Evolutionary conservation across 345 rosid genomes (phyloP).

Genomic region (Eucalyptus regnans): DNA sequence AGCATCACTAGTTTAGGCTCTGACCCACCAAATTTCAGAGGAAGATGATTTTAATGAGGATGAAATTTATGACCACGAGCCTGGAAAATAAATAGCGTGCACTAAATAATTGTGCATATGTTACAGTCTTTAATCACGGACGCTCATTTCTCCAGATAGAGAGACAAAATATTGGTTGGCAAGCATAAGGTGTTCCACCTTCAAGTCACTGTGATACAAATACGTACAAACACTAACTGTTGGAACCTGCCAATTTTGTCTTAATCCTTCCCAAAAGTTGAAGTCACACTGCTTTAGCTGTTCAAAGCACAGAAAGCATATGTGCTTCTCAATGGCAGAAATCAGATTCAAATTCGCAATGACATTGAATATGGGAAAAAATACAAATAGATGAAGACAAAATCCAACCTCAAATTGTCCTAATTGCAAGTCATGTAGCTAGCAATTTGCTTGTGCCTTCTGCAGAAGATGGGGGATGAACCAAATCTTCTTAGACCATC

Average conservation of each 20-base stretch:
- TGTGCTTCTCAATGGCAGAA: background rate
- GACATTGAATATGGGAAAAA: background rate
- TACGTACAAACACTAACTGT: background rate
- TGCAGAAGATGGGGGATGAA: background rate
- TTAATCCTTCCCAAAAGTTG: background rate
- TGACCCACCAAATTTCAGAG: background rate
- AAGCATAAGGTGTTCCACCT: background rate
- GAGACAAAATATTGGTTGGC: background rate
- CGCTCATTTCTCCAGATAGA: background rate
- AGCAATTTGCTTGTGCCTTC: background rate
- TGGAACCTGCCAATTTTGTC: background rate
- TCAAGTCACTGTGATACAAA: background rate
- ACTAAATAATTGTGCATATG: background rate
- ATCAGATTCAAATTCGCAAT: background rate
- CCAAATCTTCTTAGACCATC: background rate
- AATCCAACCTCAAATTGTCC: background rate
- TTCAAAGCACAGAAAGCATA: background rate
- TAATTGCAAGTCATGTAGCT: background rate
- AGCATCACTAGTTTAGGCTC: no score
- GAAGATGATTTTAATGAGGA: background rate
- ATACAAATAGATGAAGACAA: background rate
- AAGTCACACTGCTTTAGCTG: background rate
- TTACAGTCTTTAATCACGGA: background rate
- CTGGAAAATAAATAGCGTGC: background rate
- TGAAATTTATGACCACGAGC: background rate